Conservation (phyloP, 768 basidiomycete species). For the Dioszegia crocea region DNA sequence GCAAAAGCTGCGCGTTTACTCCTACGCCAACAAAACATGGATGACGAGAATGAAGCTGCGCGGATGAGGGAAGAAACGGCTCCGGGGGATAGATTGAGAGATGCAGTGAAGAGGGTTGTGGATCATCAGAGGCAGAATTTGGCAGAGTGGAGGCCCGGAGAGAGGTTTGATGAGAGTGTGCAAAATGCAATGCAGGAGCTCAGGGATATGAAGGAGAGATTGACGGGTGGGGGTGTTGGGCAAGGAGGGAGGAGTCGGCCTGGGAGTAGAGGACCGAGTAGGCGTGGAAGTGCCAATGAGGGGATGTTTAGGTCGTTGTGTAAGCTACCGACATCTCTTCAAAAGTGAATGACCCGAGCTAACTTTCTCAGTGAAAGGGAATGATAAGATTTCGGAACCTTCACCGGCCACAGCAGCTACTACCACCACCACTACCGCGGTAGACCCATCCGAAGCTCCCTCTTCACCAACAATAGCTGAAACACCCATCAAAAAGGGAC, state of each 20-base stretch:
- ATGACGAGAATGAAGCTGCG: conserved; percentile 38
- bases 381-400: not conserved
- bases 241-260: conserved; percentile 36
- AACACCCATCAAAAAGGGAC: conserved; percentile 22
- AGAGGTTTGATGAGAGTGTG: conserved; percentile 31
- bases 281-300: conserved; percentile 23
- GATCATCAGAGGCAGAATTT: conserved; percentile 34
- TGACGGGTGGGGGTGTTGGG: conserved; percentile 15
- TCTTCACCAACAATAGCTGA: conserved; percentile 27
- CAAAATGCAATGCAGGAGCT: conserved; percentile 40
- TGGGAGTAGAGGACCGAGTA: conserved; percentile 30
- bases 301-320: conserved; percentile 15
- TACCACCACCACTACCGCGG: conserved; percentile 1
- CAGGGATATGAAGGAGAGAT: conserved; percentile 38
- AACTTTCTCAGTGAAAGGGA: not conserved
- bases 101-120: conserved; percentile 41
- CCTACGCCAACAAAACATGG: conserved; percentile 45
- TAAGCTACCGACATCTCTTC: not conserved
- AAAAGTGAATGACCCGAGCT: no score
- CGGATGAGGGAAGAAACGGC: conserved; percentile 3
- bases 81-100: conserved; percentile 32
- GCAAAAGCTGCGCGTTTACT: conserved; percentile 51
- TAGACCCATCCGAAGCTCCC: conserved; percentile 30
- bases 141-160: conserved; percentile 42
- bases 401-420: conserved; percentile 17